Percentiles rank a stretch among this genome's conserved stretches.
phyloP scores from a whole-genome alignment of 1,284 basidiomycete species.

The Cryptococcus sp. region DNA sequence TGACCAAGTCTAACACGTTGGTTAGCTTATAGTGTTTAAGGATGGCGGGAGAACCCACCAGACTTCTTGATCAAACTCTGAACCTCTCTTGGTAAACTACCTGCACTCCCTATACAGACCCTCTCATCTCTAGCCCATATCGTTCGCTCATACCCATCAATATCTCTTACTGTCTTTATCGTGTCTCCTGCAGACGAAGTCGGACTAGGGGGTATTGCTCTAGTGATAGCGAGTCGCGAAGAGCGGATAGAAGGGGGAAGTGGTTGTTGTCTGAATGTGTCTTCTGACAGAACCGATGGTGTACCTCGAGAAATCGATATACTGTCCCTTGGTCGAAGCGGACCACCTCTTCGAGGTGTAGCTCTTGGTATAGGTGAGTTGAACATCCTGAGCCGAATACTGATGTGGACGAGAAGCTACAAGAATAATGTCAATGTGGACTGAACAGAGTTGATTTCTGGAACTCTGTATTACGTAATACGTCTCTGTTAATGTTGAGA shows the following conservation, averaged over 20 bases:
- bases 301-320: conserved; percentile 20
- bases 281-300: conserved; percentile 19
- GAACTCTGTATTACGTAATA: too few relatives aligned
- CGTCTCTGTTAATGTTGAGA: too few relatives aligned
- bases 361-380: conserved; percentile 33
- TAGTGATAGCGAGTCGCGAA: conserved; percentile 5
- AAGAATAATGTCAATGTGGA: not conserved
- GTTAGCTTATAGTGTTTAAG: not conserved
- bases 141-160: conserved; percentile 18
- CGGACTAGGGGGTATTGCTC: conserved; percentile 13
- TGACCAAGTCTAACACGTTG: conserved; percentile 35
- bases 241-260: conserved; percentile 16
- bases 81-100: conserved; percentile 35
- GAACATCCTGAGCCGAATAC: conserved; percentile 23
- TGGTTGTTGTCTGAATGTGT: conserved; percentile 1
- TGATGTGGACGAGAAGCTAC: not conserved
- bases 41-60: conserved; percentile 12
- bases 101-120: conserved; percentile 21
- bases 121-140: conserved; percentile 35
- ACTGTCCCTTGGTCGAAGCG: conserved; percentile 7
- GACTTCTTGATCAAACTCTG: conserved; percentile 20
- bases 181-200: conserved; percentile 29
- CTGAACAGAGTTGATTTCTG: too few relatives aligned
- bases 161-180: conserved; percentile 12
- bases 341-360: conserved; percentile 24